A percentile compares a stretch with the other conserved stretches of the same genome.
Conservation (phyloP, 208 protist genomes). For the Leishmania major region DNA sequence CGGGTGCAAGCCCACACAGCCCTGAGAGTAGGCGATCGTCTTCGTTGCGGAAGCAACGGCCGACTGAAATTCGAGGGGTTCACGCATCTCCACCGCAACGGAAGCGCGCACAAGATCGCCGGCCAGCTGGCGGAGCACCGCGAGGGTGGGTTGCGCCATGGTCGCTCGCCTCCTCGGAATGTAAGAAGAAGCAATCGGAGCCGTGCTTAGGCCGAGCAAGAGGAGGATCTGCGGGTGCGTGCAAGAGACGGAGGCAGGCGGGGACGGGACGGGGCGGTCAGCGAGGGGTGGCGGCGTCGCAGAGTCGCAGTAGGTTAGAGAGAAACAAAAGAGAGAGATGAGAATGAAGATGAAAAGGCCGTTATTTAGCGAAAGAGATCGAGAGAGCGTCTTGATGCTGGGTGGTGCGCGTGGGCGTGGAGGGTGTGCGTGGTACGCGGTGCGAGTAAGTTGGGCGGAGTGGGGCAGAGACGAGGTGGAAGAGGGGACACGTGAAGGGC, state of each 20-base stretch:
- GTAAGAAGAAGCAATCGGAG: neutral
- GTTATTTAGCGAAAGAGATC: neutral
- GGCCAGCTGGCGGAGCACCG: slow-evolving; percentile 16
- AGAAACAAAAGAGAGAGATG: neutral
- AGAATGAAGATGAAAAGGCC: neutral
- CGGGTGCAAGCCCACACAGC: neutral
- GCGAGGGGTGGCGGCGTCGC: neutral
- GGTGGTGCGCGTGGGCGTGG: neutral
- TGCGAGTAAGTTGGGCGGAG: too few relatives aligned
- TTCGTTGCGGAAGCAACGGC: neutral
- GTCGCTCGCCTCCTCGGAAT: neutral
- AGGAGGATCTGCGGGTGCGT: neutral
- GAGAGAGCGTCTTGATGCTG: neutral
- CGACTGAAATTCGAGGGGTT: neutral
- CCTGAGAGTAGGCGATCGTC: neutral
- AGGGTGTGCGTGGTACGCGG: neutral
- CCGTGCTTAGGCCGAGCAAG: neutral
- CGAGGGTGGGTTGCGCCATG: slow-evolving; percentile 11
- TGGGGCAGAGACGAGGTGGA: neutral
- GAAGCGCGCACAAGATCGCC: slow-evolving; percentile 8
- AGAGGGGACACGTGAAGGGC: neutral
- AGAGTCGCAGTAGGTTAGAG: neutral
- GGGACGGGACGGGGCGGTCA: neutral
- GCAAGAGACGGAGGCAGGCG: neutral
- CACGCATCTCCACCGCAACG: neutral